Conservation (phyloP, 2,329 filamentous ascomycete genomes). For the Sporothrix pallida region DNA sequence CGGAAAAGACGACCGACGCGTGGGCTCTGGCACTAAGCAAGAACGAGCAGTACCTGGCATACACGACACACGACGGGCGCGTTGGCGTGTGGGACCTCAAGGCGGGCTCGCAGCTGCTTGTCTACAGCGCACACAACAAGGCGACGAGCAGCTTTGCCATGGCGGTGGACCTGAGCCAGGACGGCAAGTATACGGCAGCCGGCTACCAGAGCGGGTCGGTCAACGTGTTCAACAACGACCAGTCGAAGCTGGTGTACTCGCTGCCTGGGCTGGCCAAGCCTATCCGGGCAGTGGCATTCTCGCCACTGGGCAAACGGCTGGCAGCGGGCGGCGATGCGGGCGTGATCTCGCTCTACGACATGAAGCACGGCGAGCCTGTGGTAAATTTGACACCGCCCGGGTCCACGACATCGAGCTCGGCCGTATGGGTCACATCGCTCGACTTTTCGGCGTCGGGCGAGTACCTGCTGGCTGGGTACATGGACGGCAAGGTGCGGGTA, state of each 20-base stretch:
- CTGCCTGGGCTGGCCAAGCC: slow-evolving; percentile 86
- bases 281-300: slow-evolving; percentile 85
- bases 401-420: slow-evolving; percentile 63
- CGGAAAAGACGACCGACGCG: slow-evolving; percentile 60
- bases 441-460: slow-evolving; percentile 95
- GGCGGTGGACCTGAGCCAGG: slow-evolving; percentile 77
- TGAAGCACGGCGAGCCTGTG: slow-evolving; percentile 88
- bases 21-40: slow-evolving; percentile 89
- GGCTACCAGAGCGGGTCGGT: slow-evolving; percentile 91
- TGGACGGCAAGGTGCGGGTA: slow-evolving; percentile 94
- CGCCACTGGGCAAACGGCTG: slow-evolving; percentile 79
- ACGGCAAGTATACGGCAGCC: slow-evolving; percentile 86
- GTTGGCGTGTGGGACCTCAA: slow-evolving; percentile 85
- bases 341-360: slow-evolving; percentile 90
- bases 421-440: slow-evolving; percentile 86
- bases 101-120: slow-evolving; percentile 59
- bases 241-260: slow-evolving; percentile 82
- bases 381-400: slow-evolving; percentile 69
- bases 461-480: slow-evolving; percentile 83
- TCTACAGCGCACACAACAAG: slow-evolving; percentile 72
- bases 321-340: slow-evolving; percentile 89
- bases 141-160: slow-evolving; percentile 74
- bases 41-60: slow-evolving; percentile 83
- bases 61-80: slow-evolving; percentile 83
- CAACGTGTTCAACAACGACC: slow-evolving; percentile 95